Base-by-base conservation (phyloP, 345 rosid genomes). In the Chamaenerion angustifolium region DNA sequence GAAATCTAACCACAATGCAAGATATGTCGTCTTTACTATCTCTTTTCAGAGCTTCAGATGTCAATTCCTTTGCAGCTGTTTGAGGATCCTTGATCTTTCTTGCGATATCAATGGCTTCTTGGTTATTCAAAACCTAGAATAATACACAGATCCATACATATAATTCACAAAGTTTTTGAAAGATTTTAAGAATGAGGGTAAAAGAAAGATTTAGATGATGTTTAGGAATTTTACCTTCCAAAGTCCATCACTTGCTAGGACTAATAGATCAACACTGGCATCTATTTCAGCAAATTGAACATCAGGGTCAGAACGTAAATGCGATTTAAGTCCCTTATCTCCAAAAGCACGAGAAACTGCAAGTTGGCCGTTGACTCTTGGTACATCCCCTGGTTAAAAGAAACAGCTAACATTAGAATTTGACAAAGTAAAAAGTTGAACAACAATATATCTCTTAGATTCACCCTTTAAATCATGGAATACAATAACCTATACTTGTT, bases 291-390 rank as follows among this genome's bases (percentile, higher is more conserved):
- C 46, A 60, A 42, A 37, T 37, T 43, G 46, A 37, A 60, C 41
- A 51, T 60, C 64, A 40, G 64, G 64, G 13, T 60, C 64, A 2
- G 71, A 53, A 16, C 63, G 49, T 18, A 66, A 48, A 47, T 66
- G 66, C 16, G 49, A 21, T 53, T 62, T 67, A 3, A 67, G 58
- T 51, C 59, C 55, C 44, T 62, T 55, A 47, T 67, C 71, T n/a
- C 71, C 71, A 46, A 67, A 67, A 45, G 71, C 71, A 17, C 71
- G 66, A 12, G 71, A 55, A 15, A 67, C 71, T 23, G 71, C 71
- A 16, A 67, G 64, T 57, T 67, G 71, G n/a, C 71, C 71, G 43
- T 67, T 53, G 14, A 67, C 71, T 19, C 71, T 57, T 16, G 71
- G 66, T 23, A 67, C 71, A 11, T 67, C 71, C 41, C 71, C 71